phyloP scores from a whole-genome alignment of 345 rosid genomes.

The thale cress (Arabidopsis thaliana) region TAIR10.1 NC_003075.7:13740001-13740500 shows the following conservation, averaged over 20 bases:
- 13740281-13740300: constrained; percentile 96
- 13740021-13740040: constrained; percentile 55
- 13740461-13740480: constrained; percentile 84
- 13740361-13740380: background rate
- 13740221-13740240: constrained; percentile 6
- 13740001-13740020: constrained; percentile 50
- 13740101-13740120: constrained; percentile 34
- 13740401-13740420: constrained; percentile 61
- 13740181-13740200: constrained; percentile 6
- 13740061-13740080: constrained; percentile 92
- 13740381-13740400: background rate
- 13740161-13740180: background rate
- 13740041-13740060: constrained; percentile 76
- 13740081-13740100: constrained; percentile 96
- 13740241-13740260: constrained; percentile 84
- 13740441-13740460: constrained; percentile 86
- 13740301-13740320: constrained; percentile 93
- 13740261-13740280: constrained; percentile 93
- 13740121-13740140: background rate
- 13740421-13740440: constrained; percentile 99
- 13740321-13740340: constrained; percentile 66
- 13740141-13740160: background rate
- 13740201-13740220: background rate
- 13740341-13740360: background rate
- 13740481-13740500: constrained; percentile 88